Evolutionary conservation across 2,329 filamentous ascomycete genomes (phyloP), one percentile per base, ranked within the genome.

Genomic region (Cordyceps militaris): DNA sequence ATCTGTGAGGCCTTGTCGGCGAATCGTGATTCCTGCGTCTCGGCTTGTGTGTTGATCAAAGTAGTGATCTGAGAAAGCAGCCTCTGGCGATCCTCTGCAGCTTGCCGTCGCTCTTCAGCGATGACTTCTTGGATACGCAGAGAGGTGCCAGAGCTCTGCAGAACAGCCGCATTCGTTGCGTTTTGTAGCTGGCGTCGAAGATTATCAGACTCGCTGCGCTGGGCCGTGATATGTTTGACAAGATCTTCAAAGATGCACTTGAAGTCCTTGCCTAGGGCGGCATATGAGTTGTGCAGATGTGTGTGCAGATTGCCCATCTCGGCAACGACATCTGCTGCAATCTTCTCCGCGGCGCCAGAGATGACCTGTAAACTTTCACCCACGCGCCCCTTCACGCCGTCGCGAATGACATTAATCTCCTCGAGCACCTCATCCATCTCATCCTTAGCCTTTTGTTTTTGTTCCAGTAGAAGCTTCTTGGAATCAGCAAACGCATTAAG

Each of bases 391-490:
- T 97, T 97, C 53, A 97, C 90, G 55, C 89, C 86, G 69, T 96
- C 89, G 23, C 93, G 84, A 24, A 97, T 79, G n/a, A 83, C 84
- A 69, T 92, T 92, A 69, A 97, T 96, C 69, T 96, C 93, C 66
- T 94, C 89, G 10, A 99, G 79, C 1, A 96, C 87, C n/a, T 83
- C 78, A 65, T 97, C 92, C 89, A 97, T 91, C 58, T 92, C 88
- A 49, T 92, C 85, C 66, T 88, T 89, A 3, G 91, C 87, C 61
- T 80, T 77, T 24, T 80, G 77, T 57, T 85, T 88, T 65, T 88
- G 85, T 43, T 82, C 76, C 26, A 88, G 79, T 16, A 95, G 80
- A 63, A 88, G 82, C 52, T 78, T 76, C 69, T 87, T 85, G 0
- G 88, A 89, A 19, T 79, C 76, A 40, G 84, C 79, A 64, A 96